Conservation (phyloP, 2,329 filamentous ascomycete species). For the Lachnellula arida region DNA sequence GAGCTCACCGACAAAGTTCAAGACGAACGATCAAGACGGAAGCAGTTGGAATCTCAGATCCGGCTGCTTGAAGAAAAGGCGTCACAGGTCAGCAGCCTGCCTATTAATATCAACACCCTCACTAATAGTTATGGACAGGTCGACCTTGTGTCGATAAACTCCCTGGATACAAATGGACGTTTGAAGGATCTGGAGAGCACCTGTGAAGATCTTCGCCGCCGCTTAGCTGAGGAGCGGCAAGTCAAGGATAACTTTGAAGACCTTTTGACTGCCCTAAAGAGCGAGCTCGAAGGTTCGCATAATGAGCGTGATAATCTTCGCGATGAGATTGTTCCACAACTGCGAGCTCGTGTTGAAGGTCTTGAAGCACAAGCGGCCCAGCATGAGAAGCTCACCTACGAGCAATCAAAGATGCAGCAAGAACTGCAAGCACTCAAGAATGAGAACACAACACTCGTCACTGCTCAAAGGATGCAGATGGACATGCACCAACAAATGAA, state of each 20-base stretch:
- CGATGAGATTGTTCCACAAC: constrained; percentile 78
- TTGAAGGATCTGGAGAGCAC: constrained; percentile 74
- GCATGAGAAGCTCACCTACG: constrained; percentile 69
- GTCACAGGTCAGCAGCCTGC: constrained; percentile 47
- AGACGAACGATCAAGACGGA: constrained; percentile 73
- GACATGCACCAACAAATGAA: constrained; percentile 41
- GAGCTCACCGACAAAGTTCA: constrained; percentile 83
- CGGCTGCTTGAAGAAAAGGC: constrained; percentile 76
- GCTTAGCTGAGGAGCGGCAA: constrained; percentile 77
- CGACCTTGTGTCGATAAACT: constrained; percentile 49
- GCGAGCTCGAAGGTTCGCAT: constrained; percentile 74
- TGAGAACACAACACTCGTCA: constrained; percentile 54
- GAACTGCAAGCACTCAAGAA: constrained; percentile 68
- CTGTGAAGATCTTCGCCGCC: constrained; percentile 77
- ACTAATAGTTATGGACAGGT: constrained; percentile 23
- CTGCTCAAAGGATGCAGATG: constrained; percentile 43
- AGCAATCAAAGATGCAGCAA: constrained; percentile 80
- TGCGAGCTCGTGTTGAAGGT: constrained; percentile 71
- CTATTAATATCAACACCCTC: not conserved
- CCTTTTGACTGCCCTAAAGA: constrained; percentile 74
- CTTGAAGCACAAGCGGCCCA: constrained; percentile 71
- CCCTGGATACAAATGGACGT: constrained; percentile 52
- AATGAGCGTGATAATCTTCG: constrained; percentile 90
- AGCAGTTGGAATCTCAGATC: constrained; percentile 77
- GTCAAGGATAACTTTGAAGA: constrained; percentile 94